A percentile compares a stretch with the other conserved stretches of the same genome.
Evolutionary conservation across 192 early-diverging fungal genomes (phyloP).

Genomic region (Kickxella alabastrina): DNA sequence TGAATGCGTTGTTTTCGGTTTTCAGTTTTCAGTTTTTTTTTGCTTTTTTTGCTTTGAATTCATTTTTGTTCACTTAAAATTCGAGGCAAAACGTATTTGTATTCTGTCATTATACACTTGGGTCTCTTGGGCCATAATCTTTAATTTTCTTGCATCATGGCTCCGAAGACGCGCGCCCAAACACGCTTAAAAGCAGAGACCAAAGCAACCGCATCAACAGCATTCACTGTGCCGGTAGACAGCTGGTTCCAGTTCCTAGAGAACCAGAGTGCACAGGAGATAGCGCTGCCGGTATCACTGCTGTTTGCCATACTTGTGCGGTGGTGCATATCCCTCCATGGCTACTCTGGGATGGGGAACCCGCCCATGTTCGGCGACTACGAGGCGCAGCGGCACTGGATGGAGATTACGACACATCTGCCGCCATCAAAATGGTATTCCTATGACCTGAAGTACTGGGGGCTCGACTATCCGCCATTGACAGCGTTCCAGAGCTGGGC

Average conservation of each 20-base stretch:
- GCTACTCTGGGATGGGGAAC: constrained; percentile 68
- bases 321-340: constrained; percentile 62
- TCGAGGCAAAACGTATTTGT: background rate
- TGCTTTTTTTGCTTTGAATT: background rate
- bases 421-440: constrained; percentile 81
- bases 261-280: constrained; percentile 18
- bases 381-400: constrained; percentile 98
- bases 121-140: no score
- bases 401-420: constrained; percentile 86
- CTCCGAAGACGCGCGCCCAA: constrained; percentile 1
- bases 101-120: no score
- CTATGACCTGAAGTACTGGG: constrained; percentile 88
- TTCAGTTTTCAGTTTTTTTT: background rate
- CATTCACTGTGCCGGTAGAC: constrained; percentile 16
- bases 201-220: background rate
- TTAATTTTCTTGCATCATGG: background rate
- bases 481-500: constrained; percentile 92
- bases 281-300: constrained; percentile 32
- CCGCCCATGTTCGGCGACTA: constrained; percentile 94
- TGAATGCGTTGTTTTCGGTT: no score
- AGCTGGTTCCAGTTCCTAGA: constrained; percentile 42
- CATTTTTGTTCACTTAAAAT: background rate
- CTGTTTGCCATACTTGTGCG: constrained; percentile 60
- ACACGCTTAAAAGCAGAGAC: background rate
- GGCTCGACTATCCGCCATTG: constrained; percentile 94